These are phyloP conservation scores for Dentipellis fragilis DNA, from an alignment of 768 basidiomycete species.

Conservation along the genomic window DNA sequence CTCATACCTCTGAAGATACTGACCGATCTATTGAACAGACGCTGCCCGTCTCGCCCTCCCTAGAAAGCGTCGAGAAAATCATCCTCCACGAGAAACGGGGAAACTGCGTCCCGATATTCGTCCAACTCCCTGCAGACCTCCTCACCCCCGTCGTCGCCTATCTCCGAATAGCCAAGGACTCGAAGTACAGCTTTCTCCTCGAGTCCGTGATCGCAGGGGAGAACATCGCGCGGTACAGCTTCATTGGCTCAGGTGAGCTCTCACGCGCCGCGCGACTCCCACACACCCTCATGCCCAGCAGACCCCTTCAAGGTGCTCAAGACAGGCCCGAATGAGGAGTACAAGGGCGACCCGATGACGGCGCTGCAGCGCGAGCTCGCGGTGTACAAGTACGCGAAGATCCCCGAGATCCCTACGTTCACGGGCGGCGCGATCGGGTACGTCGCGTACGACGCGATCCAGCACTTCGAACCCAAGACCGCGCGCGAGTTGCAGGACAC, in stretches of 20 bases:
- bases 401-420: slow-evolving; percentile 88
- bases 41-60: slow-evolving; percentile 58
- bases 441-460: slow-evolving; percentile 93
- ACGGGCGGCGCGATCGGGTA: slow-evolving; percentile 98
- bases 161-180: slow-evolving; percentile 83
- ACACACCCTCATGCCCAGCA: slow-evolving; percentile 20
- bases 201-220: slow-evolving; percentile 90
- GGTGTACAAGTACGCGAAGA: slow-evolving; percentile 80
- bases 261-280: neutral
- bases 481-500: slow-evolving; percentile 64
- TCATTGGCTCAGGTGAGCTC: slow-evolving; percentile 82
- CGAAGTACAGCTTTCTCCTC: slow-evolving; percentile 89
- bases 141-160: slow-evolving; percentile 97
- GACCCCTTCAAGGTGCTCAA: slow-evolving; percentile 91
- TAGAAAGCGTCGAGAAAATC: slow-evolving; percentile 66
- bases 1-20: neutral
- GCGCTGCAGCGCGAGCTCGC: slow-evolving; percentile 80
- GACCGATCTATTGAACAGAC: slow-evolving; percentile 31
- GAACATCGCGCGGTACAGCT: slow-evolving; percentile 87
- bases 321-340: slow-evolving; percentile 76
- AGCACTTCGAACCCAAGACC: slow-evolving; percentile 94
- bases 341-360: slow-evolving; percentile 78
- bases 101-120: slow-evolving; percentile 88
- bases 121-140: slow-evolving; percentile 90
- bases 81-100: slow-evolving; percentile 75